Conservation (phyloP, 2,329 filamentous ascomycete genomes). For the Ophiostoma perfectum region DNA sequence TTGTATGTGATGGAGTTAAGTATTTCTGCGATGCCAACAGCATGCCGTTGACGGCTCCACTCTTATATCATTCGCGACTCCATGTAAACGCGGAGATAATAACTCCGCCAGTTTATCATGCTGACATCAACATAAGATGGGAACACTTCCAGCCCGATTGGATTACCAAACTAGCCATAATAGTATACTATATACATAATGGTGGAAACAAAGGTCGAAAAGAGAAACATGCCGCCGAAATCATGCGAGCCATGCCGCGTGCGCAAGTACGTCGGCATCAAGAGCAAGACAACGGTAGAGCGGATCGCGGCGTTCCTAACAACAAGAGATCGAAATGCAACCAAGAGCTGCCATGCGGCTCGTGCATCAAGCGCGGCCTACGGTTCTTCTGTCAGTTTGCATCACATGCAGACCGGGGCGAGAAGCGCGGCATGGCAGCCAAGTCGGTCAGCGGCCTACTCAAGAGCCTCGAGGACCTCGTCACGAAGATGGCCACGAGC, state of each 20-base stretch:
- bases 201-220: conserved; percentile 29
- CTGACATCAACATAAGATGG: background rate
- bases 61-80: background rate
- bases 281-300: conserved; percentile 12
- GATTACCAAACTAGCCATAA: background rate
- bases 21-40: too few species aligned
- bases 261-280: conserved; percentile 30
- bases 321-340: conserved; percentile 30
- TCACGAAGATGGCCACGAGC: conserved; percentile 24
- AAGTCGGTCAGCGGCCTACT: conserved; percentile 28
- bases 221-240: conserved; percentile 34
- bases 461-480: conserved; percentile 31
- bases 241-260: conserved; percentile 35
- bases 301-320: background rate
- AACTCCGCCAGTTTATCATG: background rate
- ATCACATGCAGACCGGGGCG: conserved; percentile 30
- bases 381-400: conserved; percentile 31
- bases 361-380: conserved; percentile 29
- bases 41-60: too few species aligned
- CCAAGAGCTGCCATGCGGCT: conserved; percentile 32
- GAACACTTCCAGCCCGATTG: background rate
- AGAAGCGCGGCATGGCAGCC: conserved; percentile 14
- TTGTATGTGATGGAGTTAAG: background rate
- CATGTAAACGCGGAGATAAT: background rate
- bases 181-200: background rate